Base-by-base conservation (phyloP, 768 basidiomycete genomes). In the Psilocybe tampanensis region DNA sequence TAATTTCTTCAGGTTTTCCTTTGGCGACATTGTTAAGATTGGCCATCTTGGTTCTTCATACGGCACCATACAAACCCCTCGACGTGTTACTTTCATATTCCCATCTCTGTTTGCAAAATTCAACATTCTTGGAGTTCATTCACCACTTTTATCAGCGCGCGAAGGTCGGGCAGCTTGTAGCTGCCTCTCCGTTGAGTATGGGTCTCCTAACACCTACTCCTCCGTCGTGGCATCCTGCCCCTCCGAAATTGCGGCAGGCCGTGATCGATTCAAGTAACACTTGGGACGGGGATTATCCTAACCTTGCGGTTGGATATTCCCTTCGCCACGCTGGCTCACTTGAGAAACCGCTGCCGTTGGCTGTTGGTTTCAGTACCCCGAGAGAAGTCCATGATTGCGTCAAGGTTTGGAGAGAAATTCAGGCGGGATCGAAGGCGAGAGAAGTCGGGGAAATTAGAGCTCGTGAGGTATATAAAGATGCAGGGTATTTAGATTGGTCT, bases 131-230 rank as follows among this genome's bases (percentile, higher is more conserved):
- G 39, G 70, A 76, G 9, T 93, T 86, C 67, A 77, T 80, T 23
- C 72, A 79, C 11, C 79, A 81, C 39, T 80, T 94, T 53, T 75
- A 76, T 60, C 67, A 73, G 18, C 86, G 88, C 21, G 92, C 91
- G 0, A 74, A 82, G 48, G 81, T 95, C 43, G 68, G 70, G 54
- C 89, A 91, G 54, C 76, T 95, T 24, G 52, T 94, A 49, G 76
- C 87, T 2, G 94, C 94, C 1, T 93, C 92, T 2, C 94, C 94
- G 8, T 77, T 95, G 51, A 87, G 83, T 67, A 95, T 95, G 93
- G 88, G 88, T 0, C 80, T 95, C 2, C 79, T 95, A 32, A 84
- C 85, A 0, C 61, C 72, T 2, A 68, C 67, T 0, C 77, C 80
- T 2, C 88, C 89, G 1, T 12, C 69, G 2, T 95, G 92, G 93